Conservation (phyloP, 2,329 filamentous ascomycete genomes). For the Aureobasidium sp. region DNA sequence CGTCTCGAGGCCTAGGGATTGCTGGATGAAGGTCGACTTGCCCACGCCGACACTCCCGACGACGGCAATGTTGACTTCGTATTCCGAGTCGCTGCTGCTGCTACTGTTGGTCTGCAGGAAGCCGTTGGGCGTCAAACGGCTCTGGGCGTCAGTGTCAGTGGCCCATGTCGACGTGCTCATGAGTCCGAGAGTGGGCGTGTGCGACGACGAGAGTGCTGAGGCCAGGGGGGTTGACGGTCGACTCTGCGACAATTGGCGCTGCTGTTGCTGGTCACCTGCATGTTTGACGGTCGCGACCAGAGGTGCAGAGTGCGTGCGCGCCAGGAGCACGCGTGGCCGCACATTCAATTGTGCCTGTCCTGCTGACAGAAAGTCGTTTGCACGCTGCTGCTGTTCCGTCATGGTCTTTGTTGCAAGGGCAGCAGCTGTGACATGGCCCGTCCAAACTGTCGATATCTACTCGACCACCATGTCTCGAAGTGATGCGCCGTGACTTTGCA, state of each 20-base stretch:
- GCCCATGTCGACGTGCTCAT: not conserved
- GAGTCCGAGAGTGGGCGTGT: no score
- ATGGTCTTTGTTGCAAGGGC: not conserved
- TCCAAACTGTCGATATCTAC: not conserved
- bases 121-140: constrained; percentile 16
- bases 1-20: constrained; percentile 48
- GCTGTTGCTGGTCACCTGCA: not conserved
- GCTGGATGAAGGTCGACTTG: constrained; percentile 54
- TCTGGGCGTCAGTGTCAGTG: not conserved
- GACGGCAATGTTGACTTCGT: constrained; percentile 53
- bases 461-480: not conserved
- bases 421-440: constrained; percentile 4
- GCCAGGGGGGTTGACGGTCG: not conserved
- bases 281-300: constrained; percentile 16
- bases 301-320: constrained; percentile 26
- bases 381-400: not conserved
- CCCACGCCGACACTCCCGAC: constrained; percentile 49
- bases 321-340: constrained; percentile 22
- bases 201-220: not conserved
- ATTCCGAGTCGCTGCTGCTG: constrained; percentile 29
- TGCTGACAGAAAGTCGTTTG: not conserved
- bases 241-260: not conserved
- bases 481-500: not conserved
- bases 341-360: not conserved
- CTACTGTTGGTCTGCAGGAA: constrained; percentile 15